A percentile compares a stretch with the other conserved stretches of the same genome.
These are phyloP conservation scores for Spencermartinsiella ligniputridi DNA, from an alignment of 1,139 yeast genomes.

Conservation along the genomic window DNA sequence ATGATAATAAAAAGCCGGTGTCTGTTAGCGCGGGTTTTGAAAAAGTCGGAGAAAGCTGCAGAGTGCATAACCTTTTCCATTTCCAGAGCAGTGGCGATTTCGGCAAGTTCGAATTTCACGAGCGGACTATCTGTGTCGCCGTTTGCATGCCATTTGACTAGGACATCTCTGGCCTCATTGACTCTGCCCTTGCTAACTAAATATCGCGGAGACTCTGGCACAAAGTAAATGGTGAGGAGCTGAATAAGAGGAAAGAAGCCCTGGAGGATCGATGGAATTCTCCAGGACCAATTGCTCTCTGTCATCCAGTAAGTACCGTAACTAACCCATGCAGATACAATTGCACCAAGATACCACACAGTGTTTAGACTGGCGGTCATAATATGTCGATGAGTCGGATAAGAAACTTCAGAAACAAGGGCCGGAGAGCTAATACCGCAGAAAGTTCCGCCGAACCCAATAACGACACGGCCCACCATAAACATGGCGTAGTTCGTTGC, in stretches of 20 bases:
- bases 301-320: constrained; percentile 41
- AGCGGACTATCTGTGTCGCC: constrained; percentile 55
- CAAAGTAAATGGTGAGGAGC: constrained; percentile 22
- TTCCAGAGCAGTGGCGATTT: constrained; percentile 20
- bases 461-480: constrained; percentile 29
- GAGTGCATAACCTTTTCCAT: constrained; percentile 17
- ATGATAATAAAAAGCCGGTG: constrained; percentile 38
- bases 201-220: constrained; percentile 41
- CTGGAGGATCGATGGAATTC: constrained; percentile 23
- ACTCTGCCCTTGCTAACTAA: constrained; percentile 11
- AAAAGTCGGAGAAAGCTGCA: constrained; percentile 36
- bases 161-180: constrained; percentile 14
- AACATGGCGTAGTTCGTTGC: constrained; percentile 30
- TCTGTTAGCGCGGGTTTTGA: constrained; percentile 35
- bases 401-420: constrained; percentile 36
- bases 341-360: constrained; percentile 52
- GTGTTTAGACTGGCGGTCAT: constrained; percentile 46
- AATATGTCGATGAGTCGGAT: constrained; percentile 43
- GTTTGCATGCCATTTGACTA: constrained; percentile 19
- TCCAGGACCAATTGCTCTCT: constrained; percentile 42
- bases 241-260: constrained; percentile 35
- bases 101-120: constrained; percentile 22
- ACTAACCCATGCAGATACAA: constrained; percentile 41
- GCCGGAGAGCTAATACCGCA: constrained; percentile 30
- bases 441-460: constrained; percentile 12